Percentiles rank a stretch among this genome's conserved stretches.
Evolutionary conservation across 441 rosid genomes (phyloP).

Genomic region (Brassica balearica): DNA sequence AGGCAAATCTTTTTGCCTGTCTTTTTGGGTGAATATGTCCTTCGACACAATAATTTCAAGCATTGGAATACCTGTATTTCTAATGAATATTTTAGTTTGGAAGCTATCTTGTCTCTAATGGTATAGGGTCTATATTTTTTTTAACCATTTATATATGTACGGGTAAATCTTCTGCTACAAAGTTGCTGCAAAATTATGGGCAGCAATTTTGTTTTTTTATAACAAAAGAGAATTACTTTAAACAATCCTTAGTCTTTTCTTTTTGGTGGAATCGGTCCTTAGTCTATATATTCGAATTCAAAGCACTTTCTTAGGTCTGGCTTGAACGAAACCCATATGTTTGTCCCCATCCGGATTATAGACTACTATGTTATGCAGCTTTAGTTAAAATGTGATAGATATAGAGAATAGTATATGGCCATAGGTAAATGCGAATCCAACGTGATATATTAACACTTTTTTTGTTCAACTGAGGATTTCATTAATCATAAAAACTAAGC

Average conservation of each 20-base stretch:
- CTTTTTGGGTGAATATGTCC: constrained; percentile 46
- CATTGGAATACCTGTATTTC: constrained; percentile 8
- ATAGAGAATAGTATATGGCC: background rate
- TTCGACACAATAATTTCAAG: constrained; percentile 36
- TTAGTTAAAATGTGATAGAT: constrained; percentile 24
- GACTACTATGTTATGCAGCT: constrained; percentile 42
- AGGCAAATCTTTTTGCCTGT: constrained; percentile 45
- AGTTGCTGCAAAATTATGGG: constrained; percentile 40
- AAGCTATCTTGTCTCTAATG: constrained; percentile 35
- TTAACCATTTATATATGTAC: constrained; percentile 6
- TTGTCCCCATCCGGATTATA: constrained; percentile 38
- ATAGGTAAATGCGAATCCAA: background rate
- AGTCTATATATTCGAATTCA: constrained; percentile 29
- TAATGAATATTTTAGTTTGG: constrained; percentile 4
- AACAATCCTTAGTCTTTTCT: background rate
- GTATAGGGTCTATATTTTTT: constrained; percentile 40
- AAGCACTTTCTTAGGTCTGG: constrained; percentile 5
- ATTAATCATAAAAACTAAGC: no score
- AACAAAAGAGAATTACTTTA: constrained; percentile 39
- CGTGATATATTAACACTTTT: background rate
- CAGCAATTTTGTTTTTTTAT: constrained; percentile 26
- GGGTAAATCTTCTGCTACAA: constrained; percentile 40
- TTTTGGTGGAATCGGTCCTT: constrained; percentile 21
- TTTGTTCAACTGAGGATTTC: no score
- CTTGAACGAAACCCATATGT: constrained; percentile 34